Base-by-base conservation (phyloP, 2,329 filamentous ascomycete species). In the Colletotrichum paranaense region DNA sequence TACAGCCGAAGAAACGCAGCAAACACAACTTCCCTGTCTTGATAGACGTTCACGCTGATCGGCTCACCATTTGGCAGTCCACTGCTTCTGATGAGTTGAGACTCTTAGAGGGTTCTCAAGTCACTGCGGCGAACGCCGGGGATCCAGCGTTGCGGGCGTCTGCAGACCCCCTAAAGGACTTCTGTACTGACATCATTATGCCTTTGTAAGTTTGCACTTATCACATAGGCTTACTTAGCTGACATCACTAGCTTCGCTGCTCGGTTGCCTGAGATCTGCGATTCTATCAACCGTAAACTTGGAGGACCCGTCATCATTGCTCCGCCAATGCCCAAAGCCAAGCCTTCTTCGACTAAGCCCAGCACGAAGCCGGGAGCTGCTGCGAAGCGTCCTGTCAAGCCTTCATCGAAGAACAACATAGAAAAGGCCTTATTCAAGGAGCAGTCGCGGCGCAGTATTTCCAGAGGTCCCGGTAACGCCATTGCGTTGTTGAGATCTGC, bases 11-110 rank as follows among this genome's bases (percentile, higher is more conserved):
- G 80, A 93, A 92, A 77, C 82, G 87, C 46, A 90, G 83, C 80
- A 90, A 89, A 68, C 89, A 92, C 75, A 91, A 95, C 76, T 83
- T 94, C 7, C 87, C 88, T 1, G 83, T 91, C 8, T 86, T 94
- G 24, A 85, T 95, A 5, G 94, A 96, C 78, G 86, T 95, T 0
- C 89, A 95, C 64, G 89, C 94, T 8, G 94, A 97, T 80, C 91
- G 93, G 59, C 84, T 97, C 28, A 94, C 92, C 77, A 97, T 97
- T 73, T 96, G 94, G 94, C 93, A 95, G 79, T 94, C 93, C 4
- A 92, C 94, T 8, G 90, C 91, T 46, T 84, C 90, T 26, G 89
- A 93, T 75, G 88, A 90, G 67, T 81, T 88, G 72, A 83, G 86
- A 49, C 78, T 88, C 16, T 77, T 88, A 19, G 86, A 87, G 57